Evolutionary conservation across 768 basidiomycete species (phyloP), one percentile per base, ranked within the genome.

Genomic region (Termitomyces sp.): DNA sequence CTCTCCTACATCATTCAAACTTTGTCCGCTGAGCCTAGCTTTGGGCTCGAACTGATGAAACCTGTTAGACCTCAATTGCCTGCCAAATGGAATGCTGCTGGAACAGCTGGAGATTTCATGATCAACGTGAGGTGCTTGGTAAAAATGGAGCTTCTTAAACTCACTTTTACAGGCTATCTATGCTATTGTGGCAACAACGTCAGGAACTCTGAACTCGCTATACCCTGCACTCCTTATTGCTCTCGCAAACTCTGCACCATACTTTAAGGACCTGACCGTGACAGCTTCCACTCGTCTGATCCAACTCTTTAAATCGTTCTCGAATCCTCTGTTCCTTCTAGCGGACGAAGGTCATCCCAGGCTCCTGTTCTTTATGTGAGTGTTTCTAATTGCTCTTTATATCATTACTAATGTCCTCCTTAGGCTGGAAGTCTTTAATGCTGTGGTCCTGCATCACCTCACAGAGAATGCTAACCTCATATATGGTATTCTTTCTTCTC

Each of bases 271-370:
- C 62, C 77, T 97, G 22, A 86, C 87, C 40, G 83, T 94, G 48
- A 85, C 87, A 33, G 86, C 93, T 13, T 89, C 94, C 3, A 89
- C 91, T 5, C 82, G 91, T 18, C 79, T 99, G 7, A 69, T 95
- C 36, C 94, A 97, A 71, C 81, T 98, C 6, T 93, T 97, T 73
- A 87, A 83, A 30, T 93, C 96, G 0, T 96, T 99, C 69, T 88
- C 93, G 5, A 92, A 88, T 58, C 92, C 97, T 0, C 75, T 86
- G 2, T 98, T 98, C 71, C 75, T 98, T 34, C 74, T 99, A 20
- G 87, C 91, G 3, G 97, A 98, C 61, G 97, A 98, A 72, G 93
- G 95, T 7, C 94, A 98, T 68, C 97, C 97, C 1, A 76, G 97
- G 60, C 74, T 98, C 32, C 80, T 98, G 33, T 98, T 91, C 73